Percentiles rank a stretch among this genome's conserved stretches.
These are phyloP conservation scores for Saussurea involucrata DNA, from an alignment of 129 eudicot species.

Conservation along the genomic window DNA sequence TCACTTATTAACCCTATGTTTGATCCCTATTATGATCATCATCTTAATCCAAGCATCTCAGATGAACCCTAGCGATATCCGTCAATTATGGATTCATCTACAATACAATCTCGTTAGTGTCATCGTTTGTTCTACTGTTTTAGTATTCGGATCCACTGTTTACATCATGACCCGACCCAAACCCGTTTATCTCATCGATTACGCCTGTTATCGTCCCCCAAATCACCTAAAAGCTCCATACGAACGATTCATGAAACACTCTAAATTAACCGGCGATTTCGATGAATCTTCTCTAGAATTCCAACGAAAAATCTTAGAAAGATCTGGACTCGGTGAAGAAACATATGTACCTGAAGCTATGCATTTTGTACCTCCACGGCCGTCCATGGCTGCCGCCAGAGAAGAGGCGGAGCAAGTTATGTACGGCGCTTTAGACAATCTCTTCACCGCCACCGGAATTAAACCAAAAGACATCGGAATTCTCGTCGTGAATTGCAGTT, in stretches of 20 bases:
- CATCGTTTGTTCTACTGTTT: constrained; percentile 39
- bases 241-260: constrained; percentile 47
- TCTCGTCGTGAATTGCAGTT: constrained; percentile 71
- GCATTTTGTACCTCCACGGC: constrained; percentile 58
- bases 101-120: constrained; percentile 66
- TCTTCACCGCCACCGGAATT: constrained; percentile 38
- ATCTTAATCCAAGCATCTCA: constrained; percentile 52
- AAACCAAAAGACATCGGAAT: constrained; percentile 68
- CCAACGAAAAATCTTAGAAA: constrained; percentile 52
- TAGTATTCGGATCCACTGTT: constrained; percentile 67
- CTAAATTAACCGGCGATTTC: constrained; percentile 55
- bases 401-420: constrained; percentile 76
- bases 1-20: constrained; percentile 46
- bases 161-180: constrained; percentile 69
- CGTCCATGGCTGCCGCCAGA: constrained; percentile 71
- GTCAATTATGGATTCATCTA: constrained; percentile 56
- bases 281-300: constrained; percentile 59
- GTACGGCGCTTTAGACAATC: constrained; percentile 58
- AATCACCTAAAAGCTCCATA: constrained; percentile 48
- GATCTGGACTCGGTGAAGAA: constrained; percentile 68
- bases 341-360: constrained; percentile 71
- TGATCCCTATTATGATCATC: constrained; percentile 46
- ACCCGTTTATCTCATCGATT: constrained; percentile 60
- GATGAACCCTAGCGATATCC: constrained; percentile 52
- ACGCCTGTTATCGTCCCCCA: constrained; percentile 51